A percentile compares a stretch with the other conserved stretches of the same genome.
Evolutionary conservation across 768 basidiomycete genomes (phyloP).

Genomic region (Phanerochaete sordida): DNA sequence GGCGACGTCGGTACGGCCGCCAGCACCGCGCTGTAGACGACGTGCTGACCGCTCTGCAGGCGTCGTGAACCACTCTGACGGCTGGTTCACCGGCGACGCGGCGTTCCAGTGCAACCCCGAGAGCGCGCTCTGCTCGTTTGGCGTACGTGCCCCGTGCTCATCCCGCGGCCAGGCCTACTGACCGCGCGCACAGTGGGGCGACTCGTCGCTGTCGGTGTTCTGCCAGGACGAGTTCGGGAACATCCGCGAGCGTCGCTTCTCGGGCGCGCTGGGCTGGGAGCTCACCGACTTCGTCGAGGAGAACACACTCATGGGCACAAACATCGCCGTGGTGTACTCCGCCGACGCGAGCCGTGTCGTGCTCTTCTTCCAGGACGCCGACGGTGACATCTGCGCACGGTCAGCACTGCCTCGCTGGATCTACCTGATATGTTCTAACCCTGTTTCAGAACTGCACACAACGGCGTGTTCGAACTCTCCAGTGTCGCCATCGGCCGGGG

Average conservation of each 20-base stretch:
- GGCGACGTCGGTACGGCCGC: background rate
- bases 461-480: background rate
- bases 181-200: background rate
- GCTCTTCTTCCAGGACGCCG: slow-evolving; percentile 5
- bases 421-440: background rate
- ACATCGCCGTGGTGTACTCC: slow-evolving; percentile 6
- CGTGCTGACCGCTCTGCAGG: background rate
- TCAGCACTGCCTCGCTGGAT: background rate
- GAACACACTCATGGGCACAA: background rate
- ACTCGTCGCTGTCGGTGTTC: slow-evolving; percentile 1
- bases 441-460: background rate
- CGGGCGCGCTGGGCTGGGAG: background rate
- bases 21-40: background rate
- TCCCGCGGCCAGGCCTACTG: background rate
- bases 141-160: background rate
- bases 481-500: background rate
- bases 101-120: slow-evolving; percentile 2
- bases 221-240: background rate
- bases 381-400: slow-evolving; percentile 2
- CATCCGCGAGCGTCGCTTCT: slow-evolving; percentile 1
- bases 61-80: background rate
- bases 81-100: background rate
- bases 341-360: background rate
- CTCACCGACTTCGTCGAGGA: background rate
- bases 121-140: slow-evolving; percentile 5